Conservation (phyloP, 192 early-diverging fungal species). For the Globomyces pollinis-pini region DNA sequence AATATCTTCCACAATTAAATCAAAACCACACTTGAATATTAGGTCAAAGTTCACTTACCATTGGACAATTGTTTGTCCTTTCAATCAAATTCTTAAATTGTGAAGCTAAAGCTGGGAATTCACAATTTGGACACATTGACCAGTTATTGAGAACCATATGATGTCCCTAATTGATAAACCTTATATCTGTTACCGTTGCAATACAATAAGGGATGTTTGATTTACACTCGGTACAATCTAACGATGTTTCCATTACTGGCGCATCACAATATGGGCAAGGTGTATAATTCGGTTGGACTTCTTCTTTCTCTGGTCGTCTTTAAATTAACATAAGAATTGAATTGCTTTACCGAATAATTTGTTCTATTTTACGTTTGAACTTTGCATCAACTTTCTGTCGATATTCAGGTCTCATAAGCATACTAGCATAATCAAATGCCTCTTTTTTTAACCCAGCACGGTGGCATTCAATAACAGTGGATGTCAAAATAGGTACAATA, state of each 20-base stretch:
- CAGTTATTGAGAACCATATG: slow-evolving; percentile 47
- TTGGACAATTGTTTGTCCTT: slow-evolving; percentile 36
- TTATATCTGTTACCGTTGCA: slow-evolving; percentile 44
- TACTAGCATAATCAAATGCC: slow-evolving; percentile 46
- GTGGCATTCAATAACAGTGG: slow-evolving; percentile 56
- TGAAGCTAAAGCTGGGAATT: slow-evolving; percentile 36
- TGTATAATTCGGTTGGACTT: slow-evolving; percentile 31
- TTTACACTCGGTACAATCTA: slow-evolving; percentile 53
- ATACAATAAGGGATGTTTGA: slow-evolving; percentile 55
- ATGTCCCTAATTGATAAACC: slow-evolving; percentile 28
- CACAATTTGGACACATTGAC: slow-evolving; percentile 40
- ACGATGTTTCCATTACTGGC: slow-evolving; percentile 30
- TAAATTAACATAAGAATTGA: no score
- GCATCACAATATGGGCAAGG: slow-evolving; percentile 47
- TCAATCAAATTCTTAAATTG: slow-evolving; percentile 29
- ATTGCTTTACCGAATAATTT: no score
- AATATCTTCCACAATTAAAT: no score
- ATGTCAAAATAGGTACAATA: slow-evolving; percentile 47
- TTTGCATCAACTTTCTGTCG: slow-evolving; percentile 47
- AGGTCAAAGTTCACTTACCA: no score
- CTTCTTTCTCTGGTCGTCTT: slow-evolving; percentile 47
- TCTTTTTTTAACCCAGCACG: slow-evolving; percentile 41
- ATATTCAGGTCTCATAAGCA: slow-evolving; percentile 55
- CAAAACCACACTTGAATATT: no score
- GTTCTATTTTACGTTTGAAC: slow-evolving; percentile 49